Conservation (phyloP, 345 rosid genomes). For the Anastatica hierochuntica region DNA sequence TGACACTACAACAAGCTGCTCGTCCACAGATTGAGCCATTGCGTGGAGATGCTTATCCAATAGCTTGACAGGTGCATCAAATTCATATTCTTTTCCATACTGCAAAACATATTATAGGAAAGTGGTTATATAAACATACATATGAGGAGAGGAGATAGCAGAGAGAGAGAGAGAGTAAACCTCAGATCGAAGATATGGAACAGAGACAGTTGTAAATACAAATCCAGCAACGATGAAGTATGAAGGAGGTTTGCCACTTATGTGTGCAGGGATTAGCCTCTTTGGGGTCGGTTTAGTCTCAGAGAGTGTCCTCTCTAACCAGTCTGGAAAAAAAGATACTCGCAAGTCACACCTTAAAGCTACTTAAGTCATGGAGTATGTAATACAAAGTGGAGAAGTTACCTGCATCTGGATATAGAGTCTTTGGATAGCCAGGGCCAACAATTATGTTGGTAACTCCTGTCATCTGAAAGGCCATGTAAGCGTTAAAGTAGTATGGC, state of each 20-base stretch:
- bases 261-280: slow-evolving; percentile 97
- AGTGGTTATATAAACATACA: not conserved
- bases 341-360: slow-evolving; percentile 8
- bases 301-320: slow-evolving; percentile 61
- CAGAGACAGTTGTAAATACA: slow-evolving; percentile 88
- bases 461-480: slow-evolving; percentile 98
- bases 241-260: slow-evolving; percentile 74
- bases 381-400: not conserved
- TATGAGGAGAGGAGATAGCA: not conserved
- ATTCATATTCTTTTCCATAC: slow-evolving; percentile 96
- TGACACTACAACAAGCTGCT: slow-evolving; percentile 85
- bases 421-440: slow-evolving; percentile 62
- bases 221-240: slow-evolving; percentile 88
- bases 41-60: slow-evolving; percentile 82
- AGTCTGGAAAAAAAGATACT: slow-evolving; percentile 35
- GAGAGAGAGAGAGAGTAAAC: slow-evolving; percentile 26
- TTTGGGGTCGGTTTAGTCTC: slow-evolving; percentile 77
- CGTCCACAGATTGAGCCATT: slow-evolving; percentile 76
- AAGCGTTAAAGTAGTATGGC: slow-evolving; percentile 95
- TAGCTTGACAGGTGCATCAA: slow-evolving; percentile 89
- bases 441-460: slow-evolving; percentile 78
- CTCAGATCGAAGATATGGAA: slow-evolving; percentile 93
- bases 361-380: not conserved
- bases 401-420: slow-evolving; percentile 93
- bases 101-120: slow-evolving; percentile 20